These are phyloP conservation scores for Kalmanozyma brasiliensis DNA, from an alignment of 1,284 basidiomycete species.

Conservation along the genomic window DNA sequence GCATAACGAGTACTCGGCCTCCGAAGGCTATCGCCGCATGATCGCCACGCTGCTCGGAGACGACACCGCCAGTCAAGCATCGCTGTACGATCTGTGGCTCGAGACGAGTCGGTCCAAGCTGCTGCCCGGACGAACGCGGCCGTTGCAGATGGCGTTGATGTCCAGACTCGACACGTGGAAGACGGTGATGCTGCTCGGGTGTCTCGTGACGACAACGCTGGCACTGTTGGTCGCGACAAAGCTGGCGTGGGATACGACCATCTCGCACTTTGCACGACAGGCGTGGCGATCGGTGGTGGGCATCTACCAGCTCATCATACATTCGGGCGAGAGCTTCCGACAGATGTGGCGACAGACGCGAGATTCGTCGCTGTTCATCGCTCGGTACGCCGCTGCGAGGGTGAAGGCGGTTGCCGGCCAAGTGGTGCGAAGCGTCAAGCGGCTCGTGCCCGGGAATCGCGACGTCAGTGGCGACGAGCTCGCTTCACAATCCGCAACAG, in stretches of 20 bases:
- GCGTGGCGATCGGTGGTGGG: constrained; percentile 30
- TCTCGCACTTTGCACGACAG: constrained; percentile 34
- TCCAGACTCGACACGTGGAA: constrained; percentile 15
- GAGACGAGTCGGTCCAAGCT: constrained; percentile 15
- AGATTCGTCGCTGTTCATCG: constrained; percentile 19
- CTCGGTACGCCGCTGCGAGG: constrained; percentile 17
- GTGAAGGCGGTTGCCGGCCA: constrained; percentile 1
- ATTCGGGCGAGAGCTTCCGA: constrained; percentile 27
- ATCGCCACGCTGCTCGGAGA: constrained; percentile 32
- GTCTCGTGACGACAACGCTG: constrained; percentile 13
- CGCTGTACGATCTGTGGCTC: constrained; percentile 31
- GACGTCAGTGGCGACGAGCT: neutral
- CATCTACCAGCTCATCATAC: constrained; percentile 28
- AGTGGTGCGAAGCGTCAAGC: constrained; percentile 10
- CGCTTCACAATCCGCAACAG: constrained; percentile 1
- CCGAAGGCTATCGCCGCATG: constrained; percentile 48
- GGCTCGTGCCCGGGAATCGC: constrained; percentile 7
- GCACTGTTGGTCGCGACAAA: constrained; percentile 28
- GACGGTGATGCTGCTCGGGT: constrained; percentile 34
- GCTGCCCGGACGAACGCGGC: constrained; percentile 37
- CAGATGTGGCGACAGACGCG: constrained; percentile 30
- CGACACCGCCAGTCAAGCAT: constrained; percentile 16
- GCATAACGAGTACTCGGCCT: constrained; percentile 35
- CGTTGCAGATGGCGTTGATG: constrained; percentile 32
- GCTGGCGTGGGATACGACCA: constrained; percentile 34